These are phyloP conservation scores for Anisodus acutangulus DNA, from an alignment of 257 asterid genomes.

Conservation along the genomic window DNA sequence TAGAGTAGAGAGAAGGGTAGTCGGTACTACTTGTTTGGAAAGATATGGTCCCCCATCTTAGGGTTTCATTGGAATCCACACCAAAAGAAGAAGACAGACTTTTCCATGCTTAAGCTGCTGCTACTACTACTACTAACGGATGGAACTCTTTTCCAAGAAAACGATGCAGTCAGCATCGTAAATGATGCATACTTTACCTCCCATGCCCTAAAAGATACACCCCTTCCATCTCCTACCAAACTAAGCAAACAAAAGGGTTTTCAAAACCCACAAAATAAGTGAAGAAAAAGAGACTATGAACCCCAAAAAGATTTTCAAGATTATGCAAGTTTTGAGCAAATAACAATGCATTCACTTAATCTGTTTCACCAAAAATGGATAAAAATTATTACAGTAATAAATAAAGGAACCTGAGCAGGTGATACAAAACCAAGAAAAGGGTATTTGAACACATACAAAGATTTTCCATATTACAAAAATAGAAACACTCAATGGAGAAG, in stretches of 20 bases:
- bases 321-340: slow-evolving; percentile 3
- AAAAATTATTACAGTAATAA: neutral
- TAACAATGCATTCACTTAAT: neutral
- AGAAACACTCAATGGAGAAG: too few relatives aligned
- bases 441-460: neutral
- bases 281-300: neutral
- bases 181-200: slow-evolving; percentile 8
- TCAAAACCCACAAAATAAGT: neutral
- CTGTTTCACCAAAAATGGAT: slow-evolving; percentile 20
- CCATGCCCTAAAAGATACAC: slow-evolving; percentile 27
- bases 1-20: too few relatives aligned
- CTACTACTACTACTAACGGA: neutral
- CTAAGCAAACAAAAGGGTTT: neutral
- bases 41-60: slow-evolving; percentile 53
- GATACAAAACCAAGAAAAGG: slow-evolving; percentile 6
- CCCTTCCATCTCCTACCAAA: neutral
- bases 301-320: neutral
- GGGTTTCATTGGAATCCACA: slow-evolving; percentile 47
- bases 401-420: neutral
- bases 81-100: slow-evolving; percentile 35
- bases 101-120: neutral
- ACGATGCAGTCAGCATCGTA: neutral
- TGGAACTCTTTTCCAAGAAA: slow-evolving; percentile 33
- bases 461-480: neutral
- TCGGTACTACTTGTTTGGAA: neutral